These are phyloP conservation scores for Fomitopsis palustris DNA, from an alignment of 1,284 basidiomycete species.

Conservation along the genomic window DNA sequence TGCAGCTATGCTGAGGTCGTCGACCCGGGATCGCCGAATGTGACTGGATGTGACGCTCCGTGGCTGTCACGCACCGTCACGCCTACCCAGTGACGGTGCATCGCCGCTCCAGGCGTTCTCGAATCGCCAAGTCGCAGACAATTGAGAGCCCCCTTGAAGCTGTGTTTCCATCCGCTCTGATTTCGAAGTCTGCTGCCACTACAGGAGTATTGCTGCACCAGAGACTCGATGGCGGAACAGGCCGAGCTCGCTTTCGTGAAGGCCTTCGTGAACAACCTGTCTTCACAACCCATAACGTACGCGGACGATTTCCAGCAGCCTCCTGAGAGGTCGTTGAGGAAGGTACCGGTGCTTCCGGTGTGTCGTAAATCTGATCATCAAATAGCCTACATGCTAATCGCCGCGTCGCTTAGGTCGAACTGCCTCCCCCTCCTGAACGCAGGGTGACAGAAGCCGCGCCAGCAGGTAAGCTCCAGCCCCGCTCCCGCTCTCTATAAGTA, in stretches of 20 bases:
- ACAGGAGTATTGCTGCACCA: background rate
- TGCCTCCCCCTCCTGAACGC: slow-evolving; percentile 55
- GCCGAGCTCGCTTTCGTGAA: slow-evolving; percentile 73
- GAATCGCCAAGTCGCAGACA: background rate
- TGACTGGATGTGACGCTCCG: background rate
- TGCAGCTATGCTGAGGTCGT: background rate
- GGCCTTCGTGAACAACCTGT: slow-evolving; percentile 66
- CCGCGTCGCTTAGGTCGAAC: slow-evolving; percentile 40
- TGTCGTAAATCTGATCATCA: slow-evolving; percentile 23
- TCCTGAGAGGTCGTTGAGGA: slow-evolving; percentile 65
- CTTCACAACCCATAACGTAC: slow-evolving; percentile 67
- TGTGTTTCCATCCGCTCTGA: background rate
- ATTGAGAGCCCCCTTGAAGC: background rate
- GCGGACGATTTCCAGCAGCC: slow-evolving; percentile 77
- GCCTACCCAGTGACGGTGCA: background rate
- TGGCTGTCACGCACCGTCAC: background rate
- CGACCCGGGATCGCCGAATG: background rate
- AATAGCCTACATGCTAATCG: background rate
- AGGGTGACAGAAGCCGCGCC: slow-evolving; percentile 34
- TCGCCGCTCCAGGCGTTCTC: background rate
- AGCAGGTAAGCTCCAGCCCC: slow-evolving; percentile 29
- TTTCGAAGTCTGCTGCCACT: background rate
- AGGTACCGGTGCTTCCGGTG: slow-evolving; percentile 70
- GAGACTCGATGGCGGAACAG: slow-evolving; percentile 51
- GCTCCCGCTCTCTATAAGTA: background rate